These are phyloP conservation scores for Stagonosporopsis vannaccii DNA, from an alignment of 2,329 filamentous ascomycete species.

Conservation along the genomic window DNA sequence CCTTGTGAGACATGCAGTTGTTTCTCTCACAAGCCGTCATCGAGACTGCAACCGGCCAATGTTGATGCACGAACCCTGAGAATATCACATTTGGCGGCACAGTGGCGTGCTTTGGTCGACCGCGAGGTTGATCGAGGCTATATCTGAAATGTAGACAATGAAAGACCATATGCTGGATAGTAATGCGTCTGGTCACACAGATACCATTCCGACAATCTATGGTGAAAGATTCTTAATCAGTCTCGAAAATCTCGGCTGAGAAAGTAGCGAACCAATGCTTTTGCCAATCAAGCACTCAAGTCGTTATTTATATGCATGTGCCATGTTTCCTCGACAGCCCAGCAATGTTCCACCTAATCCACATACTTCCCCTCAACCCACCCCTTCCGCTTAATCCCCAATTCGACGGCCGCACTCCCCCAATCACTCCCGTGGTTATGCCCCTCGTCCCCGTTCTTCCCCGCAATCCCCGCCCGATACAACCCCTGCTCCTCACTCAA, in stretches of 20 bases:
- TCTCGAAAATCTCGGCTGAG: neutral
- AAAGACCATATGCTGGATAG: neutral
- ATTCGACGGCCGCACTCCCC: slow-evolving; percentile 92
- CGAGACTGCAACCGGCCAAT: neutral
- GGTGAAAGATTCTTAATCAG: neutral
- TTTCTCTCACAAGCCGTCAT: neutral
- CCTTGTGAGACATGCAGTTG: neutral
- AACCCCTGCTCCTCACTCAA: slow-evolving; percentile 87
- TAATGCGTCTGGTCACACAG: neutral
- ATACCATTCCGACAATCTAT: neutral
- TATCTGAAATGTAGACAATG: neutral
- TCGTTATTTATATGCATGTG: neutral
- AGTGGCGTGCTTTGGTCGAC: neutral
- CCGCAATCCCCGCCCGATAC: slow-evolving; percentile 77
- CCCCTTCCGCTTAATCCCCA: slow-evolving; percentile 84
- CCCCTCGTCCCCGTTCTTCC: slow-evolving; percentile 54
- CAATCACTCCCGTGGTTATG: slow-evolving; percentile 98
- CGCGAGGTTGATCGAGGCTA: neutral
- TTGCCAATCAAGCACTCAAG: neutral
- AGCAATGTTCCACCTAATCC: slow-evolving; percentile 41
- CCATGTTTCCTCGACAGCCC: neutral
- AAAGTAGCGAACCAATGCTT: neutral
- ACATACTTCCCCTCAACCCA: slow-evolving; percentile 77
- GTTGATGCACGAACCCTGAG: neutral
- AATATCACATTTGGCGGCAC: neutral